Base-by-base conservation (phyloP, 1,284 basidiomycete genomes). In the Sanghuangporus sanghuang region DNA sequence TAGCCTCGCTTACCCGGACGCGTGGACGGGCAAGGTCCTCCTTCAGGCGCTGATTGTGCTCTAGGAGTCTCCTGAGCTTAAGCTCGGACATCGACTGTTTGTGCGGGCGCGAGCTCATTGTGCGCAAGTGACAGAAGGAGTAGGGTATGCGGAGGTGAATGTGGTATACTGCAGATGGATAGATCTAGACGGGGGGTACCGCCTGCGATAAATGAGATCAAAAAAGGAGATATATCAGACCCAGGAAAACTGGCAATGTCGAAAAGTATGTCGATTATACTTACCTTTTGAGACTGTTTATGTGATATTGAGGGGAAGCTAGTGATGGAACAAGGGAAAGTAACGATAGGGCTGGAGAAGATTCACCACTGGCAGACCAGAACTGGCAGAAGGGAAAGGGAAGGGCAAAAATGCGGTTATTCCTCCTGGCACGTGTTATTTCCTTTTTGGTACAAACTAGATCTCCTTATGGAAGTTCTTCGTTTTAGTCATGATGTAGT, bases 41-140 rank as follows among this genome's bases (percentile, higher is more conserved):
- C 71, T 87, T 81, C 69, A 98, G 77, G 65, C 96, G 83, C 73
- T 91, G 87, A 73, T 98, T 98, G 78, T 98, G 95, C 79, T 98
- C 96, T 66, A 89, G 87, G 69, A 98, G 80, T 63, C 96, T 82
- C 56, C 96, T 86, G 68, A 98, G 88, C 84, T 96, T 97, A 73
- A 98, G 87, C 84, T 98, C 96, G 60, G 92, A 92, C 94, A 98
- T 96, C 70, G 91, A 90, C 79, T 92, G 90, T 78, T 85, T 85
- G 69, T 84, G 84, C 46, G 81, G 82, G 68, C 85, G 79, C 39
- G 61, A 62, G 55, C 61, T 62, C 61, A 62, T 62, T 35, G 60
- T 48, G 60, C 9, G 16, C 39, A 27, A 55, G 14, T 27, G 16
- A 21, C 2, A 35, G 14, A 40, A 46, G 16, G 44, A 11, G 32